phyloP scores from a whole-genome alignment of 1,284 basidiomycete genomes.

The Tetrapyrgos nigripes region DNA sequence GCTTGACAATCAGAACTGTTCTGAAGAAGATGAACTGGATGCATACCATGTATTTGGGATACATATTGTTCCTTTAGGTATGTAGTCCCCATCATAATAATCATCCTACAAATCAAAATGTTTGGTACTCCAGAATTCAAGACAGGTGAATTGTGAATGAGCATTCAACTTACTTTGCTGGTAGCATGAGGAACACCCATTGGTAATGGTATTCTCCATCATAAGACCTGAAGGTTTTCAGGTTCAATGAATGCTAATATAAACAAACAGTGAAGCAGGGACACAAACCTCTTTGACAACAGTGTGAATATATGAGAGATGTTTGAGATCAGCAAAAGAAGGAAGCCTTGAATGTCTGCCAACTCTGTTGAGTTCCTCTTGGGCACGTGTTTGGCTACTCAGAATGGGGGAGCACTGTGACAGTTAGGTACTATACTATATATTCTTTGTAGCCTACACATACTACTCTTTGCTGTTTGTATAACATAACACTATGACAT shows the following conservation, averaged over 20 bases:
- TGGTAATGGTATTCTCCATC: slow-evolving; percentile 3
- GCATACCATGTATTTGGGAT: no score
- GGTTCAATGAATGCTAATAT: background rate
- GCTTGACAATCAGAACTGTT: background rate
- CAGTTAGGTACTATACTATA: no score
- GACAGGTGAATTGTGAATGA: background rate
- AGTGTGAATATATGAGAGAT: slow-evolving; percentile 7
- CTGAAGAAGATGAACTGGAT: background rate
- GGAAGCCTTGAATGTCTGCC: background rate
- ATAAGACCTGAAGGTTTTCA: slow-evolving; percentile 5
- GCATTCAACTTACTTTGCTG: no score
- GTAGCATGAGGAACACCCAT: background rate
- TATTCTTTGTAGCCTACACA: no score
- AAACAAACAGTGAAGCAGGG: background rate
- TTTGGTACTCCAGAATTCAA: background rate
- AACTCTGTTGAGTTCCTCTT: no score
- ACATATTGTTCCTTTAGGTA: background rate
- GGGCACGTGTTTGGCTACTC: no score
- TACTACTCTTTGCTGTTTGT: no score
- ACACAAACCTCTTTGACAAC: no score
- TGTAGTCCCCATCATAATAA: slow-evolving; percentile 7
- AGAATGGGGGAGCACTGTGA: no score
- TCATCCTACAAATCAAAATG: background rate
- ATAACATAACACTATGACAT: no score
- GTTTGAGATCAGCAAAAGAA: background rate